Percentiles rank a stretch among this genome's conserved stretches.
These are phyloP conservation scores for Botrytis fragariae DNA, from an alignment of 2,329 filamentous ascomycete species.

Conservation along the genomic window DNA sequence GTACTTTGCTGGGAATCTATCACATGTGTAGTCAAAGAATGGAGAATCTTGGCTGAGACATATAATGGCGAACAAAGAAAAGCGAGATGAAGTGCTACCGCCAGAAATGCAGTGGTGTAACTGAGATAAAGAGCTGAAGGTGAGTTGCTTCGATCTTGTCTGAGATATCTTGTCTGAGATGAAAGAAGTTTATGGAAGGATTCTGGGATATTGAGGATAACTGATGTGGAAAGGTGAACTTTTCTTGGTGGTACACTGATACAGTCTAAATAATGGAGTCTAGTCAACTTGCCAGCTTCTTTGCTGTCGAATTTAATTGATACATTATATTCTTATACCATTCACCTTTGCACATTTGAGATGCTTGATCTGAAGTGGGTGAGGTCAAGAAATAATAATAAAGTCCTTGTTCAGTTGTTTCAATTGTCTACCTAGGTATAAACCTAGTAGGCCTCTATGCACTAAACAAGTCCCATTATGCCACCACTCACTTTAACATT, in stretches of 20 bases:
- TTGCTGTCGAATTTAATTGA: not conserved
- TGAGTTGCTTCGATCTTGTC: not conserved
- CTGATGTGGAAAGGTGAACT: not conserved
- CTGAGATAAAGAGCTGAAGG: not conserved
- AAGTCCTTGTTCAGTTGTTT: not conserved
- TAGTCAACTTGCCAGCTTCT: not conserved
- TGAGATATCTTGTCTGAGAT: not conserved
- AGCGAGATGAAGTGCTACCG: not conserved
- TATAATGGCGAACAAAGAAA: slow-evolving; percentile 1
- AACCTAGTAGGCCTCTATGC: not conserved
- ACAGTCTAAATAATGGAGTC: accelerated
- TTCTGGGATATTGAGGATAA: not conserved
- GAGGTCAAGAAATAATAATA: not conserved
- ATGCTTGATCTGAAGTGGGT: not conserved
- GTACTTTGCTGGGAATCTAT: not conserved
- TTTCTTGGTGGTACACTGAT: not conserved
- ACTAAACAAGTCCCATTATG: not conserved
- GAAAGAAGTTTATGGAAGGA: not conserved
- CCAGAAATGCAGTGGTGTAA: not conserved
- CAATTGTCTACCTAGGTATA: not conserved
- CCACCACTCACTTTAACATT: not conserved
- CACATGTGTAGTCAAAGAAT: not conserved
- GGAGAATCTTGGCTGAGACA: not conserved
- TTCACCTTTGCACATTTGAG: not conserved
- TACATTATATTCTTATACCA: not conserved